Evolutionary conservation across 305 asterid species (phyloP).

Genomic region (Rubia balearica): DNA sequence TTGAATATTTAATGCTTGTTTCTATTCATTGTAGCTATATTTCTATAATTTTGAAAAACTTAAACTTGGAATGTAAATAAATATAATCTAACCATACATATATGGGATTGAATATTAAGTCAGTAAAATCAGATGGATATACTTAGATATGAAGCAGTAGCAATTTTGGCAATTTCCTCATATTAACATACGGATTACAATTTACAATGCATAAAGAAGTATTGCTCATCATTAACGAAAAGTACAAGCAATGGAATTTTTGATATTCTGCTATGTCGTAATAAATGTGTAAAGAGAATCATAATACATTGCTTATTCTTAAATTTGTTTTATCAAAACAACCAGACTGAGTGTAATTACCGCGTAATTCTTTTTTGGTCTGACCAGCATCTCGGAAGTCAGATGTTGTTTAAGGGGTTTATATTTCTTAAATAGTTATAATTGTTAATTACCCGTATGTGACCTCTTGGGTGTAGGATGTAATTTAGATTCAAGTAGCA

Average conservation of each 20-base stretch:
- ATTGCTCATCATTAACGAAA: not conserved
- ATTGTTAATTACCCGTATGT: too few relatives aligned
- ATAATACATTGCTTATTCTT: not conserved
- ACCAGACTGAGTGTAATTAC: not conserved
- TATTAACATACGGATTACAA: not conserved
- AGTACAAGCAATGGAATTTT: not conserved
- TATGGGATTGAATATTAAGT: too few relatives aligned
- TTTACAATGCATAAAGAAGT: not conserved
- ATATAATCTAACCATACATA: too few relatives aligned
- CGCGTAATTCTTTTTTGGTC: not conserved
- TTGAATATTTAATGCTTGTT: too few relatives aligned
- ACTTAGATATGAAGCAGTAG: too few relatives aligned
- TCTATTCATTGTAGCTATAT: too few relatives aligned
- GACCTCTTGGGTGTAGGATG: too few relatives aligned
- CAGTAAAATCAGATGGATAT: too few relatives aligned
- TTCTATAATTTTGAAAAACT: too few relatives aligned
- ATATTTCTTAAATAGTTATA: not conserved
- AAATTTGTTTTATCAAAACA: conserved; percentile 2
- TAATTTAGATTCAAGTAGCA: too few relatives aligned
- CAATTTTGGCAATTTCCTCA: not conserved
- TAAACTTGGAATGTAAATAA: too few relatives aligned
- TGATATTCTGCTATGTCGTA: not conserved
- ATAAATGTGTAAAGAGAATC: not conserved
- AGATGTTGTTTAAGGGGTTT: not conserved
- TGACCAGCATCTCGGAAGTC: not conserved